Evolutionary conservation across 2,329 filamentous ascomycete species (phyloP).

Genomic region (Akanthomyces dipterigenus): DNA sequence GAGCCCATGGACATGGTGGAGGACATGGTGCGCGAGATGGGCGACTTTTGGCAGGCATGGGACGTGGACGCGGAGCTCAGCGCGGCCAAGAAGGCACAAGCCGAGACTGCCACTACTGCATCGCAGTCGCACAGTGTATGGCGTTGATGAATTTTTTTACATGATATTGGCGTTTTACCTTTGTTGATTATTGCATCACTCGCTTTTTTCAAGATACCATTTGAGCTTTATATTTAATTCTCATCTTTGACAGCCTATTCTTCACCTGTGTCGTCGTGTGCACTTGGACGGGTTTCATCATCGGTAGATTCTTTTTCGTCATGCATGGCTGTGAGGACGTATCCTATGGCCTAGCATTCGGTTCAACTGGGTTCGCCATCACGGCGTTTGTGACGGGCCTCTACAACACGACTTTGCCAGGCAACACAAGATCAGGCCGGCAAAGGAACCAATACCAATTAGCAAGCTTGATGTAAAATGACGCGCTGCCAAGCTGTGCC

Average conservation of each 20-base stretch:
- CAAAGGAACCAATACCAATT: no score
- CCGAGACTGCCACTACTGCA: background rate
- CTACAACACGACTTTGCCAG: background rate
- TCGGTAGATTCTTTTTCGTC: background rate
- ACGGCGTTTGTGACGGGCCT: no score
- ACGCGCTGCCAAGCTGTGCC: no score
- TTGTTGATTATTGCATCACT: background rate
- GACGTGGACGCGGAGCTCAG: slow-evolving; percentile 31
- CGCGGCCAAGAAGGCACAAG: slow-evolving; percentile 19
- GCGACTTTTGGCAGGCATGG: slow-evolving; percentile 28
- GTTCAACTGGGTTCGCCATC: background rate
- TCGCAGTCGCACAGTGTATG: slow-evolving; percentile 20
- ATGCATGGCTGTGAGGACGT: no score
- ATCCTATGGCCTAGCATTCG: no score
- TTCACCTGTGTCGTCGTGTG: background rate
- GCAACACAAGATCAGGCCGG: no score
- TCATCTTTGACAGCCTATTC: background rate
- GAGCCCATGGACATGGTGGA: slow-evolving; percentile 31
- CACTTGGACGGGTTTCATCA: background rate
- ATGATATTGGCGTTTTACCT: background rate
- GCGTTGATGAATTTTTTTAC: slow-evolving; percentile 14
- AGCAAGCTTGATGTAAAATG: no score
- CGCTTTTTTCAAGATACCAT: slow-evolving; percentile 4
- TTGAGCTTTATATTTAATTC: background rate
- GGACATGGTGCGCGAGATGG: slow-evolving; percentile 31